phyloP scores from a whole-genome alignment of 1,284 basidiomycete species.

The Melanopsichium pennsylvanicum region DNA sequence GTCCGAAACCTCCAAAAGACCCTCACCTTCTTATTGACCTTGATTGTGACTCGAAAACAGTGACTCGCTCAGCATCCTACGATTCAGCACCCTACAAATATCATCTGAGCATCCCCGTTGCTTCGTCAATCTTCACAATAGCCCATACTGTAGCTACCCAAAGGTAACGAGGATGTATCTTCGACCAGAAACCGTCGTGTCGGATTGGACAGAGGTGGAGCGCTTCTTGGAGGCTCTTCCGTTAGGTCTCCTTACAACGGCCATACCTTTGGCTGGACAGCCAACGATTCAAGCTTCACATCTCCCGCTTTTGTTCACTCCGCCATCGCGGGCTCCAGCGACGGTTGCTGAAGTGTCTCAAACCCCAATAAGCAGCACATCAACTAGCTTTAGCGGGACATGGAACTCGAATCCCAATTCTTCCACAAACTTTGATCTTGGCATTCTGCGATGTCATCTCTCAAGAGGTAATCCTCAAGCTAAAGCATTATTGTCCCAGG shows the following conservation, averaged over 20 bases:
- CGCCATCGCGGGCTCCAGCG: too few relatives aligned
- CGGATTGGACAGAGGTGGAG: slow-evolving; percentile 6
- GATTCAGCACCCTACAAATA: too few relatives aligned
- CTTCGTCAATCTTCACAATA: too few relatives aligned
- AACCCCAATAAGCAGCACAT: too few relatives aligned
- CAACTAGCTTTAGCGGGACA: neutral
- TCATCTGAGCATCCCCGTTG: too few relatives aligned
- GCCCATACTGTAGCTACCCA: too few relatives aligned
- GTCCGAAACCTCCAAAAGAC: too few relatives aligned
- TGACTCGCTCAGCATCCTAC: too few relatives aligned
- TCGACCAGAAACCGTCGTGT: slow-evolving; percentile 9
- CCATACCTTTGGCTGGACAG: slow-evolving; percentile 10
- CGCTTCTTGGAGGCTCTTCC: slow-evolving; percentile 13
- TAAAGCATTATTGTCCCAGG: slow-evolving; percentile 21
- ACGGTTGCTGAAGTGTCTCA: too few relatives aligned
- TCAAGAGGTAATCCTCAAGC: slow-evolving; percentile 45
- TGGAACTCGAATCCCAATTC: too few relatives aligned
- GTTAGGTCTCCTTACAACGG: slow-evolving; percentile 41
- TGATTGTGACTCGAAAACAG: too few relatives aligned
- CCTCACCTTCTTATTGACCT: too few relatives aligned
- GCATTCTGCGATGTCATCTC: slow-evolving; percentile 29
- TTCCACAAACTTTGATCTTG: slow-evolving; percentile 6
- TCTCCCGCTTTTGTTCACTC: slow-evolving; percentile 24
- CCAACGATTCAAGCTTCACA: slow-evolving; percentile 33
- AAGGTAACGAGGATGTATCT: slow-evolving; percentile 33